phyloP scores from a whole-genome alignment of 176 grass and related monocot species.

The Coix lacrymajobi region DNA sequence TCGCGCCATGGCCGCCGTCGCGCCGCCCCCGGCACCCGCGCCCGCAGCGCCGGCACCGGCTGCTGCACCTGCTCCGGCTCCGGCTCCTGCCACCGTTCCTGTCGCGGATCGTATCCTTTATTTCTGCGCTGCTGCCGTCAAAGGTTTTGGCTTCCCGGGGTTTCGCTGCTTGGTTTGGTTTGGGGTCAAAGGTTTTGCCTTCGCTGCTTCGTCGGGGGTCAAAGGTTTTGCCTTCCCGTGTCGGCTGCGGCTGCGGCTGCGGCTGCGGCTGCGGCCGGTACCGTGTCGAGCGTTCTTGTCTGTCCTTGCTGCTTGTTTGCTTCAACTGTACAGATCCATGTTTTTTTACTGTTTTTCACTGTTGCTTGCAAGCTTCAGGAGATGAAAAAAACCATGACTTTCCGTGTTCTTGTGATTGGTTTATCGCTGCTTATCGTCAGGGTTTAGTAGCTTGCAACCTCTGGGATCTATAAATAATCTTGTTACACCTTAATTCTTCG shows the following conservation, averaged over 20 bases:
- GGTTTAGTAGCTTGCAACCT: not conserved
- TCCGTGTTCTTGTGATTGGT: not conserved
- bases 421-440: not conserved
- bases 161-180: not conserved
- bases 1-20: constrained; percentile 52
- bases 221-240: not conserved
- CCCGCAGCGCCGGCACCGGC: not conserved
- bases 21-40: constrained; percentile 30
- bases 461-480: not conserved
- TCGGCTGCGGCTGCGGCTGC: no score
- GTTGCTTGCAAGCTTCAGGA: not conserved
- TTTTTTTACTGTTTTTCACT: constrained; percentile 1
- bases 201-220: not conserved
- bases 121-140: not conserved
- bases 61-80: not conserved
- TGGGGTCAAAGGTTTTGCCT: not conserved
- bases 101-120: constrained; percentile 83
- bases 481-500: constrained; percentile 37
- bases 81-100: constrained; percentile 16
- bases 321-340: constrained; percentile 28
- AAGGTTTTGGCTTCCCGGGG: constrained; percentile 3
- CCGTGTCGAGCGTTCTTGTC: not conserved
- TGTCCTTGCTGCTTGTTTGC: not conserved
- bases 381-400: not conserved
- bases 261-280: not conserved